Evolutionary conservation across 805 yeast species (phyloP).

Genomic region (Schwanniomyces pseudopolymorphus): DNA sequence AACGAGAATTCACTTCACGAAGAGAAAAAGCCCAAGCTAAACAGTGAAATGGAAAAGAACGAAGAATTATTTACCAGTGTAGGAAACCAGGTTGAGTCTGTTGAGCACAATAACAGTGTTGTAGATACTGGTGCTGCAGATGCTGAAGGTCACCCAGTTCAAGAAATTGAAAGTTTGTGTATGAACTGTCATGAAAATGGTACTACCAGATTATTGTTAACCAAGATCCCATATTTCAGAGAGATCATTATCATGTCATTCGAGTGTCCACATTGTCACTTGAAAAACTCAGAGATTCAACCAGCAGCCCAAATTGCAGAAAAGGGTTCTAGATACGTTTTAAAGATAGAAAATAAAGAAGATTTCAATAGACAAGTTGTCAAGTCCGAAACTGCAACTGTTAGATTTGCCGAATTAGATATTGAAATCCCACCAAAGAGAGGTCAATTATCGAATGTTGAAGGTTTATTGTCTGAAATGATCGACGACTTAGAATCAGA

Average conservation of each 20-base stretch:
- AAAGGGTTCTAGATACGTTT: conserved; percentile 73
- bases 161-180: conserved; percentile 91
- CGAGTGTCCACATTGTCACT: conserved; percentile 92
- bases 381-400: conserved; percentile 82
- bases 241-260: conserved; percentile 94
- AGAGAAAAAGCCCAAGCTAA: conserved; percentile 9
- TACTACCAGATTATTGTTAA: conserved; percentile 75
- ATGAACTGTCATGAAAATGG: conserved; percentile 94
- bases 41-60: conserved; percentile 5
- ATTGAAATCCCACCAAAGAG: conserved; percentile 93
- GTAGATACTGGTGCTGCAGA: conserved; percentile 75
- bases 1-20: conserved; percentile 6
- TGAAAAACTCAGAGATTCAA: conserved; percentile 89
- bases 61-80: conserved; percentile 28
- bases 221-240: conserved; percentile 87
- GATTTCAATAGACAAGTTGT: conserved; percentile 91
- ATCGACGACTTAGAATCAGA: conserved; percentile 74
- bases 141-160: conserved; percentile 90
- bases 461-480: conserved; percentile 85
- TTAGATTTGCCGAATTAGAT: conserved; percentile 79
- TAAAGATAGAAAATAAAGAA: conserved; percentile 62
- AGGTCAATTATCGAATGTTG: conserved; percentile 91
- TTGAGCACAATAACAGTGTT: conserved; percentile 30
- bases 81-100: conserved; percentile 40
- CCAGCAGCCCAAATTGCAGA: conserved; percentile 93